Conservation (phyloP, 495 filamentous ascomycete species). For the Annulohypoxylon bovei region DNA sequence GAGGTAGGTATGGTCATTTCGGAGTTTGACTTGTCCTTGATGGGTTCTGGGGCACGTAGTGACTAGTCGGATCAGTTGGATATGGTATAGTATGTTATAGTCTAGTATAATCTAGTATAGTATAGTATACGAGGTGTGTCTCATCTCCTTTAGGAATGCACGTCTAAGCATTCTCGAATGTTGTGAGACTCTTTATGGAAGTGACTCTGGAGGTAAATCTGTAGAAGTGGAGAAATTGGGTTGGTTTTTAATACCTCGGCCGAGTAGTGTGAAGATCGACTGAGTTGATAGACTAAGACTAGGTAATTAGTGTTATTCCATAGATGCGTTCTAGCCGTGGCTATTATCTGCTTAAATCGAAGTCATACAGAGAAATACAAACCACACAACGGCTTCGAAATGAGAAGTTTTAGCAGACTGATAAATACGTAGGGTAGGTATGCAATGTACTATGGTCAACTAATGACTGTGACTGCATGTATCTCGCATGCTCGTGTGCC, state of each 20-base stretch:
- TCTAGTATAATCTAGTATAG: constrained; percentile 14
- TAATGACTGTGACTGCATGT: constrained; percentile 1
- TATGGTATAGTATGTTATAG: constrained; percentile 21
- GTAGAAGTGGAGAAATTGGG: constrained; percentile 7
- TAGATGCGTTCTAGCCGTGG: background rate
- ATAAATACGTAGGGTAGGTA: background rate
- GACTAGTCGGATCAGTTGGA: too few relatives aligned
- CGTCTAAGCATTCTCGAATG: background rate
- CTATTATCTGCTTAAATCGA: background rate
- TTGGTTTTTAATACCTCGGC: constrained; percentile 5
- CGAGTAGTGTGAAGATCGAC: background rate
- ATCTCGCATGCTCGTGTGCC: constrained; percentile 21
- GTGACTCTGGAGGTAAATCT: too few relatives aligned
- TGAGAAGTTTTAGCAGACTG: background rate
- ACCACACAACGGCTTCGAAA: background rate
- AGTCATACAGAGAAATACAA: background rate
- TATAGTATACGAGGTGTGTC: constrained; percentile 6
- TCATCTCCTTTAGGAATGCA: constrained; percentile 1
- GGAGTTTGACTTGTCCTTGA: constrained; percentile 24
- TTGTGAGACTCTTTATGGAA: background rate
- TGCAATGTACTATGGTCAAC: constrained; percentile 1
- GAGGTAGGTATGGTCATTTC: constrained; percentile 36
- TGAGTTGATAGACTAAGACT: background rate
- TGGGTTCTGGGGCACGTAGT: constrained; percentile 5
- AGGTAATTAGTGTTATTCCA: background rate